Conservation (phyloP, 177 flowering plant genomes). For the Vitis hybrid region DNA sequence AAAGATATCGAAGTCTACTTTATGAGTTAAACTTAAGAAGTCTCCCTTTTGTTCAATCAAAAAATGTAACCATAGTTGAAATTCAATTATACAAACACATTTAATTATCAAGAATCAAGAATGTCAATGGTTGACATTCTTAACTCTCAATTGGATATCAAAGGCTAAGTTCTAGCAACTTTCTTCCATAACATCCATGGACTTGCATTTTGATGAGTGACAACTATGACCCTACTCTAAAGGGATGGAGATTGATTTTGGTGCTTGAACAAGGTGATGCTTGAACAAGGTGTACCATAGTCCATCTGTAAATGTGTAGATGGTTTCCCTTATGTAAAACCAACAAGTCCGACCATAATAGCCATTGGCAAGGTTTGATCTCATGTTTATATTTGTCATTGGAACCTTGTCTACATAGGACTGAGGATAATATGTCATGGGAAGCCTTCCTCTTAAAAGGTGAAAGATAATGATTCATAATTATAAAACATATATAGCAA, state of each 20-base stretch:
- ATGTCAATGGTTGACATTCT: slow-evolving; percentile 25
- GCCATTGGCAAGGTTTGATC: slow-evolving; percentile 70
- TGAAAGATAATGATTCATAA: slow-evolving; percentile 12
- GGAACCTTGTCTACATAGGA: too few relatives aligned
- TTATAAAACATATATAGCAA: neutral
- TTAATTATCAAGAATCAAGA: too few relatives aligned
- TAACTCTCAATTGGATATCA: slow-evolving; percentile 61
- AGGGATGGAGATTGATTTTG: slow-evolving; percentile 50
- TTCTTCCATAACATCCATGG: slow-evolving; percentile 45
- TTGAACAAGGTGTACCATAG: slow-evolving; percentile 63
- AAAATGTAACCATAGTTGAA: too few relatives aligned
- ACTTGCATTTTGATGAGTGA: slow-evolving; percentile 50
- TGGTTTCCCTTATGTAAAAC: slow-evolving; percentile 54
- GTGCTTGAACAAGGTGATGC: slow-evolving; percentile 34
- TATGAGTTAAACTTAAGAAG: too few relatives aligned
- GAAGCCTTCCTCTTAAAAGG: slow-evolving; percentile 67
- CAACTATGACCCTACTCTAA: slow-evolving; percentile 63
- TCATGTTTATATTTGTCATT: slow-evolving; percentile 53
- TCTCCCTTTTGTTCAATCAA: too few relatives aligned
- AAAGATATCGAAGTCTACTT: too few relatives aligned
- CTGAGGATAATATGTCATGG: slow-evolving; percentile 90
- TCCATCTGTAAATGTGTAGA: slow-evolving; percentile 84
- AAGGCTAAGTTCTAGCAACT: slow-evolving; percentile 16
- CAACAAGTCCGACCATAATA: slow-evolving; percentile 89
- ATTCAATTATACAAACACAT: too few relatives aligned